Percentiles rank a stretch among this genome's conserved stretches.
Evolutionary conservation across 257 asterid genomes (phyloP).

Genomic region (Cynanchum wilfordii): DNA sequence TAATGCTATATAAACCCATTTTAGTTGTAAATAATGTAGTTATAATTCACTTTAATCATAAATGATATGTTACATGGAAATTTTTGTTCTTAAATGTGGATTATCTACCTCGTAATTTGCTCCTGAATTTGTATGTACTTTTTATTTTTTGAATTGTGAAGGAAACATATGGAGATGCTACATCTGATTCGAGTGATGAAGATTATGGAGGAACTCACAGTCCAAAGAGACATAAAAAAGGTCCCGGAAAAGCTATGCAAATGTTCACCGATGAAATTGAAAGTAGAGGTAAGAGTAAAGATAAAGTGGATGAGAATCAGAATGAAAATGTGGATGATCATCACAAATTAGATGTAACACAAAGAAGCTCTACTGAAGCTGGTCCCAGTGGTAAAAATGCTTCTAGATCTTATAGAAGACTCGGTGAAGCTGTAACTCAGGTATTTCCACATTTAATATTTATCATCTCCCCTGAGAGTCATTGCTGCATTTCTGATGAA

Average conservation of each 20-base stretch:
- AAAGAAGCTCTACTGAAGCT: constrained; percentile 20
- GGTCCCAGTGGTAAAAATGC: constrained; percentile 41
- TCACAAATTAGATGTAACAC: constrained; percentile 9
- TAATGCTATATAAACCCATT: background rate
- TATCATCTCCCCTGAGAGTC: background rate
- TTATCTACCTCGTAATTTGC: background rate
- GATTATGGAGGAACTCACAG: constrained; percentile 52
- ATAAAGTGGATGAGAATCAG: constrained; percentile 23
- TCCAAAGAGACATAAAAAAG: constrained; percentile 44
- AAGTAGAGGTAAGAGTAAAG: constrained; percentile 14
- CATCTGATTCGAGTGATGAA: constrained; percentile 91
- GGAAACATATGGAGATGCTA: constrained; percentile 76
- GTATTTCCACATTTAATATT: constrained; percentile 28
- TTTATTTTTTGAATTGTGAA: constrained; percentile 14
- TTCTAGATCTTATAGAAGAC: constrained; percentile 36
- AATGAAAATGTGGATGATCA: constrained; percentile 24
- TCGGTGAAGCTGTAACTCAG: constrained; percentile 65
- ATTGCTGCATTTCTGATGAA: background rate
- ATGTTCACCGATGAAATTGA: constrained; percentile 27
- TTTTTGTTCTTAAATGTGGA: background rate
- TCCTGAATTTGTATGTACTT: background rate
- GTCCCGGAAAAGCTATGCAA: constrained; percentile 30
- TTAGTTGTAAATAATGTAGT: background rate
- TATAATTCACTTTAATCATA: background rate
- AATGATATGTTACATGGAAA: background rate